Base-by-base conservation (phyloP, 352 stramenopile species). In the Chrysophaeum taylorii region DNA sequence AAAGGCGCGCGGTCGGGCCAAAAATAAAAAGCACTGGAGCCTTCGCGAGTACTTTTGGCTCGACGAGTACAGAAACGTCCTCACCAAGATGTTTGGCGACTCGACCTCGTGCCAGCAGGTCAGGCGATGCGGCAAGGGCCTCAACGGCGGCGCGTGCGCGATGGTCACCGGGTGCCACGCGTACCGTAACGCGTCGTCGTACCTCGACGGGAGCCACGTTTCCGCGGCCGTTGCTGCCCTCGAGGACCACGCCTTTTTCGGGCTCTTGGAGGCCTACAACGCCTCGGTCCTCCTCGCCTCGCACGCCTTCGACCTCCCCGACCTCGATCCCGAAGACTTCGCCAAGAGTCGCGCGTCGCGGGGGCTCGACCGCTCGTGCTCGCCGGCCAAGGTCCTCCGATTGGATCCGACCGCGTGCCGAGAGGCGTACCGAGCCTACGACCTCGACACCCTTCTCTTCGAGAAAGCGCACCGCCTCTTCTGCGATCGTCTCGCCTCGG, bases 21-120 rank as follows among this genome's bases (percentile, higher is more conserved):
- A 33, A 18, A 25, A 4, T 5, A n/a, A 60, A 25, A 66, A 66
- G 36, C 15, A 41, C 7, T 66, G n/a, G 9, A 66, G 33, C 18
- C 45, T 66, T 23, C 41, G 45, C 33, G 57, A 66, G 57, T 66
- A 27, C 57, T 36, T 66, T 36, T 31, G 35, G 14, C 7, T 43
- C 12, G 33, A 41, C 57, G 57, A 66, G 57, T 66, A 66, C 36
- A 27, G 1, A 7, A 66, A 66, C 36, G 33, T 45, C 1, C 18
- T 66, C 5, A 66, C 57, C 33, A 66, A 66, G 57, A 66, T 66
- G 57, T 66, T 66, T n/a, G 57, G 57, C 12, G 57, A 42, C 36
- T 45, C 33, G 18, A 9, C 5, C 18, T 5, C 1, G 14, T 66
- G 57, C 57, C 33, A 21, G 12, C 31, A 42, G 57, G 31, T 25